Conservation (phyloP, 169 alveolate genomes). For the Sarcocystis neurona region DNA sequence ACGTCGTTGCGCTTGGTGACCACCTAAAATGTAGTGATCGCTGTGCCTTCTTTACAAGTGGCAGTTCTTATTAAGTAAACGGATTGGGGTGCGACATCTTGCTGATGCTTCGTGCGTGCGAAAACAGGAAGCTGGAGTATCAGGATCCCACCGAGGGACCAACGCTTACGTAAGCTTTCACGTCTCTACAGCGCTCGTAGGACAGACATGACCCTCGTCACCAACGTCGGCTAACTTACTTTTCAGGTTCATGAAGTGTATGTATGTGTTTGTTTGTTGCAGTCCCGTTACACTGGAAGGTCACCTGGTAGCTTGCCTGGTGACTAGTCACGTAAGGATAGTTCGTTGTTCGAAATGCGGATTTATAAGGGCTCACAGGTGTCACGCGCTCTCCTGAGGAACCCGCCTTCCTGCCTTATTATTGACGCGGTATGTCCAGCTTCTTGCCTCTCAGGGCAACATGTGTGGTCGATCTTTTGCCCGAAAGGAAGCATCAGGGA, state of each 20-base stretch:
- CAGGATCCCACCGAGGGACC: constrained; percentile 26
- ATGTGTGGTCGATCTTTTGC: constrained; percentile 40
- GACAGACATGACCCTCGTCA: neutral
- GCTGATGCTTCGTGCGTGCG: no score
- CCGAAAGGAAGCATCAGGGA: neutral
- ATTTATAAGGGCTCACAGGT: neutral
- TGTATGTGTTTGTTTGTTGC: neutral
- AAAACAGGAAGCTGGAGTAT: constrained; percentile 28
- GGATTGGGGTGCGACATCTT: no score
- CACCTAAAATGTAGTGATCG: no score
- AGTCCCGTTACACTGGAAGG: neutral
- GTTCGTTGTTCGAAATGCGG: neutral
- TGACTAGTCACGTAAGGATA: constrained; percentile 17
- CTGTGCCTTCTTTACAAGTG: no score
- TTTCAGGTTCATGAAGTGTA: neutral
- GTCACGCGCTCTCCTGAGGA: neutral
- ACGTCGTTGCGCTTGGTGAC: no score
- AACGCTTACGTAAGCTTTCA: neutral
- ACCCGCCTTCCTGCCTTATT: no score
- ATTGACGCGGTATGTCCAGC: no score
- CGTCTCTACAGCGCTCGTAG: no score
- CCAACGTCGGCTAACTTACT: neutral
- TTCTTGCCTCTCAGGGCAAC: no score
- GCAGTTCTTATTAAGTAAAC: no score
- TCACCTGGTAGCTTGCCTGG: neutral